A percentile compares a stretch with the other conserved stretches of the same genome.
Conservation (phyloP, 768 basidiomycete species). For the Pleurotus citrinopileatus region DNA sequence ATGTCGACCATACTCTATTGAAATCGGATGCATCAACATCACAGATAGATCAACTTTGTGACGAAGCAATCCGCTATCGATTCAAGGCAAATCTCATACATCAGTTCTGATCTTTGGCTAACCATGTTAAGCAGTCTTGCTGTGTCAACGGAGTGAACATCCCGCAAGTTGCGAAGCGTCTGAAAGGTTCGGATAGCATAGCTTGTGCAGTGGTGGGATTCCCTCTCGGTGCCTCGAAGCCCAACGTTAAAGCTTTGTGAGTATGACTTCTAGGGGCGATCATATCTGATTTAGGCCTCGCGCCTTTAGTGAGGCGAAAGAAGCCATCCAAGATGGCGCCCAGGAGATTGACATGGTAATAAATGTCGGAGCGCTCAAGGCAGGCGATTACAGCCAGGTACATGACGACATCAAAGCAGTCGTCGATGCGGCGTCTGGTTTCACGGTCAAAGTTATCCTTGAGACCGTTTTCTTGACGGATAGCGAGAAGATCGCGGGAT, state of each 20-base stretch:
- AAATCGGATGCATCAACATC: conserved; percentile 44
- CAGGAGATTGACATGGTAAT: conserved; percentile 52
- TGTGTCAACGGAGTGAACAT: conserved; percentile 49
- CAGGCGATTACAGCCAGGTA: conserved; percentile 31
- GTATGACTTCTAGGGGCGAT: conserved; percentile 12
- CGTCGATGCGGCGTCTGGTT: conserved; percentile 27
- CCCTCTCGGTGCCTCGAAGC: conserved; percentile 45
- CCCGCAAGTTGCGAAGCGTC: conserved; percentile 35
- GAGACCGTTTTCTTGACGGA: conserved; percentile 47
- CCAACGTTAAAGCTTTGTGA: conserved; percentile 43
- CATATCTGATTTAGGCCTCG: neutral
- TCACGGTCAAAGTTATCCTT: conserved; percentile 49
- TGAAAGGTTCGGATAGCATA: conserved; percentile 34
- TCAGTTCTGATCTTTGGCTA: neutral
- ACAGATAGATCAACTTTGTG: conserved; percentile 45
- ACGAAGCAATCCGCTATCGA: conserved; percentile 42
- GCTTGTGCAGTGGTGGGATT: conserved; percentile 51
- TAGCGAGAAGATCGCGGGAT: conserved; percentile 44
- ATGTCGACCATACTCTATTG: conserved; percentile 49
- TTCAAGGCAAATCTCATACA: conserved; percentile 38
- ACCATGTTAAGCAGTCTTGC: conserved; percentile 35
- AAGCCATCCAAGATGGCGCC: conserved; percentile 45
- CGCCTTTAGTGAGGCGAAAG: conserved; percentile 37
- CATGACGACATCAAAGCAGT: conserved; percentile 39
- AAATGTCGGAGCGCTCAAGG: conserved; percentile 44